Conservation (phyloP, 2,329 filamentous ascomycete species). For the Aulographum hederae region DNA sequence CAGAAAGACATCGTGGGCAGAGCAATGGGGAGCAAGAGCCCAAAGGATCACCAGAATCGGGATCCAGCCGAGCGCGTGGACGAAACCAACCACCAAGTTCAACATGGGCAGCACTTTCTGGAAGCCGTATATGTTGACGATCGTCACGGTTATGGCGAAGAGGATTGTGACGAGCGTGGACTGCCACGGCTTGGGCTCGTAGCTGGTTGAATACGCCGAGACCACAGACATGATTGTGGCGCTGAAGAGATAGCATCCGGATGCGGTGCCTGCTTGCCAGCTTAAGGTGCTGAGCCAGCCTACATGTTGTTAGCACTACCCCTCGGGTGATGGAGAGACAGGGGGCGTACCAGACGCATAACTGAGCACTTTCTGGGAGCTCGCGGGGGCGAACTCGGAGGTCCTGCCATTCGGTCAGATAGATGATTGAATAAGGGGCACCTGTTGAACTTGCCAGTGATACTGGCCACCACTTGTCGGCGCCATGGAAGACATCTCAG, state of each 20-base stretch:
- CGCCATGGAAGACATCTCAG: conserved; percentile 7
- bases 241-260: conserved; percentile 14
- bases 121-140: conserved; percentile 11
- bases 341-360: conserved; percentile 13
- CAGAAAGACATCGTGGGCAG: conserved; percentile 9
- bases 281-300: conserved; percentile 19
- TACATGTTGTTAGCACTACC: too few relatives aligned
- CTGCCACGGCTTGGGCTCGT: conserved; percentile 7
- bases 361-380: conserved; percentile 6
- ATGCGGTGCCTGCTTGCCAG: too few relatives aligned
- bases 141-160: conserved; percentile 4
- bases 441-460: too few relatives aligned
- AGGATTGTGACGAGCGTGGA: conserved; percentile 6
- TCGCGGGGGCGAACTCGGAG: conserved; percentile 5
- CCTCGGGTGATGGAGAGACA: too few relatives aligned
- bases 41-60: conserved; percentile 14
- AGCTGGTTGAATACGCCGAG: conserved; percentile 13
- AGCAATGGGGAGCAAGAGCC: conserved; percentile 10
- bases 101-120: conserved; percentile 11
- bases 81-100: conserved; percentile 10
- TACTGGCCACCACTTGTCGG: conserved; percentile 6
- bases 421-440: too few relatives aligned
- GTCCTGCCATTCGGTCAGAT: too few relatives aligned
- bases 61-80: conserved; percentile 13
- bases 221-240: conserved; percentile 17